Evolutionary conservation across 139 green algal species (phyloP).

Genomic region (Desmodesmus armatus): DNA sequence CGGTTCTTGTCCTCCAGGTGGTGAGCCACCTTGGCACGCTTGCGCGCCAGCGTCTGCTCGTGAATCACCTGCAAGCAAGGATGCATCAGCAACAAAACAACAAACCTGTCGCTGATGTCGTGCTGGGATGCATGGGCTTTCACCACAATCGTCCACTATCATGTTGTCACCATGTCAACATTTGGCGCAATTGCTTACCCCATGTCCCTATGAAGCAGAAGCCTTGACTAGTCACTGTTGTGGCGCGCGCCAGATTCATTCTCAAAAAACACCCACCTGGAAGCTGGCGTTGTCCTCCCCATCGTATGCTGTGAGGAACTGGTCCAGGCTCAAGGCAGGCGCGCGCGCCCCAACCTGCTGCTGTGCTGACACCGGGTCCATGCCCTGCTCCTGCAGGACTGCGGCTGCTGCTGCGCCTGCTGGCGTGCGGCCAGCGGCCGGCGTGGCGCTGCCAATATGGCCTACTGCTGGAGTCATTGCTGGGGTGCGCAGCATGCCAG

Average conservation of each 20-base stretch:
- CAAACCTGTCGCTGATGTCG: no score
- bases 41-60: slow-evolving; percentile 13
- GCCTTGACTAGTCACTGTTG: no score
- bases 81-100: no score
- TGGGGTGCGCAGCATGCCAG: slow-evolving; percentile 58
- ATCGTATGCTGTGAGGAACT: slow-evolving; percentile 78
- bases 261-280: no score
- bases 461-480: slow-evolving; percentile 65
- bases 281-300: slow-evolving; percentile 93
- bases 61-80: no score
- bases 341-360: slow-evolving; percentile 13
- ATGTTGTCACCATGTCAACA: no score
- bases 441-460: neutral
- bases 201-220: no score
- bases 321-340: slow-evolving; percentile 70
- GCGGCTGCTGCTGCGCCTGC: slow-evolving; percentile 32
- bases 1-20: slow-evolving; percentile 67
- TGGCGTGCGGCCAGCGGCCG: neutral
- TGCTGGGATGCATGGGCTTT: no score
- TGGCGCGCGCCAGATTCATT: no score
- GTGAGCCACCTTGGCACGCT: slow-evolving; percentile 54
- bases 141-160: no score
- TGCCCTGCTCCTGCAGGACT: slow-evolving; percentile 7
- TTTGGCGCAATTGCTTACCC: no score
- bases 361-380: slow-evolving; percentile 14